A percentile compares a stretch with the other conserved stretches of the same genome.
phyloP scores from a whole-genome alignment of 1,284 basidiomycete genomes.

The Mycena sp. region DNA sequence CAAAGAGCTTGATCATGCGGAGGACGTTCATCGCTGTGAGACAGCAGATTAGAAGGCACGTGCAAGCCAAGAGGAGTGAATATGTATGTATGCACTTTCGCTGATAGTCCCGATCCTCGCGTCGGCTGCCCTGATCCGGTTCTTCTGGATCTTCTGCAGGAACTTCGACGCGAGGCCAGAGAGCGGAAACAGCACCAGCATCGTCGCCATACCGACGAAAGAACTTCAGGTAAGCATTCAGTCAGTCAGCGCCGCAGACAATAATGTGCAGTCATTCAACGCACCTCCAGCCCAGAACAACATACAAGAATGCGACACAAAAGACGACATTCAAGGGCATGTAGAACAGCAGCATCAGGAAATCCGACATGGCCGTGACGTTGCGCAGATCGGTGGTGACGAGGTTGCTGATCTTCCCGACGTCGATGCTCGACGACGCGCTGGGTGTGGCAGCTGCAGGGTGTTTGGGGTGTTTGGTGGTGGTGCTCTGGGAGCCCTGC shows the following conservation, averaged over 20 bases:
- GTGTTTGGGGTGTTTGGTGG: slow-evolving; percentile 33
- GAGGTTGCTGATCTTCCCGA: slow-evolving; percentile 57
- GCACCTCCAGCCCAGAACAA: slow-evolving; percentile 43
- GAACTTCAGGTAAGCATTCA: slow-evolving; percentile 40
- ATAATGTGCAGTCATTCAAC: not conserved
- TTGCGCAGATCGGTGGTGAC: slow-evolving; percentile 43
- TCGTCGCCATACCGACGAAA: slow-evolving; percentile 62
- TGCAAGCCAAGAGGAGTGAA: no score
- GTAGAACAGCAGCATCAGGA: slow-evolving; percentile 38
- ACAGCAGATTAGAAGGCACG: not conserved
- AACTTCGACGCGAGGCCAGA: slow-evolving; percentile 52
- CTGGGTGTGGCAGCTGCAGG: slow-evolving; percentile 31
- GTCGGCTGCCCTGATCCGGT: slow-evolving; percentile 48
- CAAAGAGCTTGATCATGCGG: slow-evolving; percentile 69
- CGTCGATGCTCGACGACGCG: slow-evolving; percentile 42
- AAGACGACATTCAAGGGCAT: slow-evolving; percentile 45
- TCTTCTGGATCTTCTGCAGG: slow-evolving; percentile 37
- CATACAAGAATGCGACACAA: slow-evolving; percentile 45
- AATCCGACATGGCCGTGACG: slow-evolving; percentile 36
- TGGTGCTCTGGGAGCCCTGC: slow-evolving; percentile 26
- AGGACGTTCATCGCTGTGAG: slow-evolving; percentile 50
- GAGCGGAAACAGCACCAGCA: slow-evolving; percentile 61
- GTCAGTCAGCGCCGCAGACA: not conserved
- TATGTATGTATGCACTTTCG: slow-evolving; percentile 47
- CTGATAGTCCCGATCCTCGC: slow-evolving; percentile 60